Evolutionary conservation across 352 stramenopile species (phyloP).

Genomic region (Thraustochytrium striatum): DNA sequence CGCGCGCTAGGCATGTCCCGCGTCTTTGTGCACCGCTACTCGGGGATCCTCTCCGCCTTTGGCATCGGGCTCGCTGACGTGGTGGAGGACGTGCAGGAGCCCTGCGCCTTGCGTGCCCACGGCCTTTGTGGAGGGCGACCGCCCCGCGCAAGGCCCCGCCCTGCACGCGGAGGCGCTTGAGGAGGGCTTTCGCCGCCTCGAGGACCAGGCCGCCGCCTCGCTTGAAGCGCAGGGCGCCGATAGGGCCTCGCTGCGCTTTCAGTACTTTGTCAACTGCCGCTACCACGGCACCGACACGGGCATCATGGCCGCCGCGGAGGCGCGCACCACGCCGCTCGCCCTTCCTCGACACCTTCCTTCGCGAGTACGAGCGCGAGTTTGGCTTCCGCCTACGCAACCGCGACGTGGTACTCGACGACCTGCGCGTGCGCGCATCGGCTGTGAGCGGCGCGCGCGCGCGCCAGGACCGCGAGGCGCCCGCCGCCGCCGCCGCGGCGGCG

Average conservation of each 20-base stretch:
- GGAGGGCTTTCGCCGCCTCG: conserved; percentile 53
- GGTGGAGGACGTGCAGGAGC: conserved; percentile 92
- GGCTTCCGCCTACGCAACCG: conserved; percentile 91
- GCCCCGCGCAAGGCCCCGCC: background rate
- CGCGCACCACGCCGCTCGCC: conserved; percentile 40
- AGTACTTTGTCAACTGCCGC: conserved; percentile 95
- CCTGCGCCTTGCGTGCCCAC: conserved; percentile 50
- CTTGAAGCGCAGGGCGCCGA: conserved; percentile 78
- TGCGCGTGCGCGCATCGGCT: conserved; percentile 89
- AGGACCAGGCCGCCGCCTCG: conserved; percentile 68
- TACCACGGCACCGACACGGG: conserved; percentile 97
- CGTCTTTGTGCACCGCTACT: conserved; percentile 97
- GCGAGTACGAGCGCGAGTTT: conserved; percentile 93
- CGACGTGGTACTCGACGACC: conserved; percentile 90
- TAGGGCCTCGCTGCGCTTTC: conserved; percentile 70
- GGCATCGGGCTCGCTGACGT: conserved; percentile 93
- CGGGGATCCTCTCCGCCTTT: conserved; percentile 95
- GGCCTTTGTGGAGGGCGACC: background rate
- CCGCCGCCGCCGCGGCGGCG: conserved; percentile 19
- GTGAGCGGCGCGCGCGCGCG: conserved; percentile 56
- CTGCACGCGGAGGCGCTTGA: background rate
- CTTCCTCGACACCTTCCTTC: conserved; percentile 70
- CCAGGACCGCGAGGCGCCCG: conserved; percentile 67
- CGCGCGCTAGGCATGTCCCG: conserved; percentile 92
- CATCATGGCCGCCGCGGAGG: conserved; percentile 79